A percentile compares a stretch with the other conserved stretches of the same genome.
Conservation (phyloP, 768 basidiomycete species). For the Russula olivacea region DNA sequence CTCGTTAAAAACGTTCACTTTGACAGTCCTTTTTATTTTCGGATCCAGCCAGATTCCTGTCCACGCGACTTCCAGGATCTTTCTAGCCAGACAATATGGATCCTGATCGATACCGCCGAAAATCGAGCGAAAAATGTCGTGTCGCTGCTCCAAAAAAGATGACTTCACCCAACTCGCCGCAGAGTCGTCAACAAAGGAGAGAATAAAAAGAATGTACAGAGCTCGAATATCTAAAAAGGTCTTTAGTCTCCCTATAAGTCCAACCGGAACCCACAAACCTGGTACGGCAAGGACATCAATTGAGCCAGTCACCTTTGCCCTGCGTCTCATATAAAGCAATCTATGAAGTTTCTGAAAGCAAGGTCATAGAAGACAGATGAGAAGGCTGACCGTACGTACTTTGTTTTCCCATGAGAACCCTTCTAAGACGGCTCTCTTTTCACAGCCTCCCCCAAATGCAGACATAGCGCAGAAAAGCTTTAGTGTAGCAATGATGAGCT, state of each 20-base stretch:
- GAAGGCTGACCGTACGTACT: constrained; percentile 34
- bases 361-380: not conserved
- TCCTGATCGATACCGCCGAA: constrained; percentile 71
- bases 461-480: constrained; percentile 60
- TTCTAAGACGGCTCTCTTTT: constrained; percentile 57
- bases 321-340: constrained; percentile 66
- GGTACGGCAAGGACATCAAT: constrained; percentile 46
- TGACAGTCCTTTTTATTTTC: constrained; percentile 63
- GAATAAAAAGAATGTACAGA: constrained; percentile 62
- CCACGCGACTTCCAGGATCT: constrained; percentile 70
- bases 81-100: constrained; percentile 52
- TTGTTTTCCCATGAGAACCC: constrained; percentile 76
- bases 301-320: constrained; percentile 38
- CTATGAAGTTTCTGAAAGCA: constrained; percentile 52
- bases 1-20: constrained; percentile 69
- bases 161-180: constrained; percentile 50
- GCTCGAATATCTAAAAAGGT: constrained; percentile 65
- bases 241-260: constrained; percentile 8
- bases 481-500: constrained; percentile 59
- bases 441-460: constrained; percentile 57
- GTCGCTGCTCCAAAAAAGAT: constrained; percentile 63
- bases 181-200: constrained; percentile 59
- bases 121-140: constrained; percentile 56
- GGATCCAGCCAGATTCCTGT: constrained; percentile 68
- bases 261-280: constrained; percentile 38